Evolutionary conservation across 2,329 filamentous ascomycete species (phyloP).

Genomic region (Zymoseptoria brevis): DNA sequence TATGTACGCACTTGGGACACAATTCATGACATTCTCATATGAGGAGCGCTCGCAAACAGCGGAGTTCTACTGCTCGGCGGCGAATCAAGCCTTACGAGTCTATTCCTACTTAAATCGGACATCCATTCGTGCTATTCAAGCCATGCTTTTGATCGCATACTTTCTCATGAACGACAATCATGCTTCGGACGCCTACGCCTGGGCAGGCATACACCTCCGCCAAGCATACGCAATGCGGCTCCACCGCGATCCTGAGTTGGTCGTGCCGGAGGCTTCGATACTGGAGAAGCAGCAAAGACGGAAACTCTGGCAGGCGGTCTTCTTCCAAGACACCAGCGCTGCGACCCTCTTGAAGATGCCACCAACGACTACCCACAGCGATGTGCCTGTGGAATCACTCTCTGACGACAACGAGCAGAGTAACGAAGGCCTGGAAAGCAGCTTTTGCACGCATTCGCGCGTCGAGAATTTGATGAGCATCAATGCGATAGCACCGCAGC

Average conservation of each 20-base stretch:
- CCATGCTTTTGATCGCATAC: constrained; percentile 76
- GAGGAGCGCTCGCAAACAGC: constrained; percentile 64
- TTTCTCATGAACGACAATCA: constrained; percentile 84
- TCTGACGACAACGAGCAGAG: constrained; percentile 52
- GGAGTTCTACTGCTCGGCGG: constrained; percentile 71
- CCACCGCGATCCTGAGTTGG: constrained; percentile 70
- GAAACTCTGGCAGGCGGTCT: constrained; percentile 74
- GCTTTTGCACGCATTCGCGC: constrained; percentile 36
- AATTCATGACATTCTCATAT: constrained; percentile 58
- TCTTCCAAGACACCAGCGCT: constrained; percentile 73
- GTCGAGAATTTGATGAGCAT: constrained; percentile 47
- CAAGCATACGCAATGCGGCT: constrained; percentile 77
- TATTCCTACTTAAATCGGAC: constrained; percentile 70
- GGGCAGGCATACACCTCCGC: constrained; percentile 66
- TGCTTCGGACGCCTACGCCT: constrained; percentile 74
- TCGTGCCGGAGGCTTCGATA: constrained; percentile 47
- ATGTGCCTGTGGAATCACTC: constrained; percentile 67
- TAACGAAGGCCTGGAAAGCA: constrained; percentile 51
- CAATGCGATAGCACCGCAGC: constrained; percentile 17
- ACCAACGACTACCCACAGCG: constrained; percentile 69
- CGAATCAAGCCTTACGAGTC: constrained; percentile 67
- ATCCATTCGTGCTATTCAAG: constrained; percentile 64
- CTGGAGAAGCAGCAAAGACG: constrained; percentile 72
- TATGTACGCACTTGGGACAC: constrained; percentile 71
- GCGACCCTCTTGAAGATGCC: constrained; percentile 71